Evolutionary conservation across 1,284 basidiomycete species (phyloP), one percentile per base, ranked within the genome.

Genomic region (Cryptococcus sp.): DNA sequence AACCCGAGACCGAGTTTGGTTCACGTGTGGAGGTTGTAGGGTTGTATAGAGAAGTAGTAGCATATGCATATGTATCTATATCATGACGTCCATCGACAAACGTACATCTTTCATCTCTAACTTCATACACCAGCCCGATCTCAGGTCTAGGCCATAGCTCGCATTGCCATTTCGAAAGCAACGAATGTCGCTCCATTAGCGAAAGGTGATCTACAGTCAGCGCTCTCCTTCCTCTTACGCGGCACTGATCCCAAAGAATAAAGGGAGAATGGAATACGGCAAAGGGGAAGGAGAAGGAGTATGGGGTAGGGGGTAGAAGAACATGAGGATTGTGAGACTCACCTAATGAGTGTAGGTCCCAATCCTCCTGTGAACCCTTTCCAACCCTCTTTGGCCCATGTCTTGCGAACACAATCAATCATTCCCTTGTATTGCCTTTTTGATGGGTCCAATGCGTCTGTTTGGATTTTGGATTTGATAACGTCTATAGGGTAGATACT

Each of bases 401-500:
- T 85, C 56, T 84, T 87, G 36, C 82, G 81, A 36, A 88, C 83
- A 62, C 91, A 96, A 70, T 96, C 86, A 31, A 88, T 59, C 10
- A 88, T 83, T 11, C 87, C 87, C 39, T 78, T 81, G 78, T 93
- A 98, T 70, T 87, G 87, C 63, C 87, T 84, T 50, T 84, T 84
- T 19, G 82, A 74, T 5, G 82, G 78, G 41, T 83, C 80, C 69
- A 93, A 88, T 1, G 86, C 86, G 69, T 98, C 94, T 0, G 92
- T 97, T 77, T 98, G 94, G 78, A 97, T 86, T 51, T 91, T 84
- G 24, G 87, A 89, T 73, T 98, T 98, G 72, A 97, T 84, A 81
- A 96, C 90, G 74, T 94, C 92, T 72, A 91, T 85, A 7, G 90
- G 90, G 77, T 92, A 92, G 76, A 91, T 91, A 10, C 88, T 78